Base-by-base conservation (phyloP, 1,284 basidiomycete genomes). In the Vanrija sp. region DNA sequence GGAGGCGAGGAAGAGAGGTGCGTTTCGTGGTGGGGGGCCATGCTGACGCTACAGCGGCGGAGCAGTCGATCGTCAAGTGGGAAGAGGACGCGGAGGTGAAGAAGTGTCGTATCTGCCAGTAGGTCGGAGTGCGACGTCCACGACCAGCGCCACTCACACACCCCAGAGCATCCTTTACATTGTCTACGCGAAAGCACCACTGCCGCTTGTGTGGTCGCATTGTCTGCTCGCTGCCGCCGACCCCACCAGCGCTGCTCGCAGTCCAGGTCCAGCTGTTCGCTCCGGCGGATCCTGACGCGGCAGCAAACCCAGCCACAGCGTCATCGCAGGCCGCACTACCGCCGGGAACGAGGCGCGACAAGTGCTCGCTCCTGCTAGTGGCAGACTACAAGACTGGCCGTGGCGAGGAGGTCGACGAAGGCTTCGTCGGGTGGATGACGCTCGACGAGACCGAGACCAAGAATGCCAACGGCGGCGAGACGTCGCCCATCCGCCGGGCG, bases 21-120 rank as follows among this genome's bases (percentile, higher is more conserved):
- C 61, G 63, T 49, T 36, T 3, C 16, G 18, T 14, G 7, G 16
- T 15, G 19, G 6, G 10, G 41, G 31, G 41, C 41, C 20, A 23
- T 7, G 9, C 18, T 41, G 25, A 47, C 31, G 14, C 15, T 15
- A 22, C 57, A 89, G 89, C 82, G 51, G 84, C 85, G 3, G 95
- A 98, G 73, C 93, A 97, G 75, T 79, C 81, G 31, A 94, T 98
- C 63, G 92, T 97, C 4, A 91, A 92, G 14, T 98, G 95, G 95
- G 85, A 97, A 71, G 85, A 88, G 37, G 95, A 97, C 67, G 78
- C 81, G 0, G 71, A 80, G 10, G 88, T 85, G 0, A 83, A 82
- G 27, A 84, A 84, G 51, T 98, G 94, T 77, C 86, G 88, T 1
- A 79, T 94, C 58, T 98, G 95, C 83, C 74, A 76, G 89, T 90